Percentiles rank a stretch among this genome's conserved stretches.
Conservation (phyloP, 1,284 basidiomycete species). For the Earliella scabrosa region DNA sequence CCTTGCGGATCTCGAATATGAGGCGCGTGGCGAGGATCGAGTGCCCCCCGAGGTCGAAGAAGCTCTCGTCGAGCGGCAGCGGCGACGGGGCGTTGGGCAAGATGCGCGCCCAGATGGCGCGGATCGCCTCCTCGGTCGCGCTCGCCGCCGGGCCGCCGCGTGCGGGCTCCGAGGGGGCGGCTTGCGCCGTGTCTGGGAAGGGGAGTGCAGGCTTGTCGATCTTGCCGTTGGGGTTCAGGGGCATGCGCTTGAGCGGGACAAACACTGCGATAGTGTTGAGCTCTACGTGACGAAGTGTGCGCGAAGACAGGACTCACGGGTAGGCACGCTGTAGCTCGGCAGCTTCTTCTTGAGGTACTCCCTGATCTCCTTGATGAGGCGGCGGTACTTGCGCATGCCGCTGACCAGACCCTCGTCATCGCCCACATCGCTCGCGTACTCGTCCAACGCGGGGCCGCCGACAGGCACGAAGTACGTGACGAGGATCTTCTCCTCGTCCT, state of each 20-base stretch:
- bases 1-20: conserved; percentile 96
- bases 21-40: conserved; percentile 97
- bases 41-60: conserved; percentile 99
- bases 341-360: conserved; percentile 98
- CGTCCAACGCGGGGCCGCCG: conserved; percentile 71
- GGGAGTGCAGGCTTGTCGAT: conserved; percentile 98
- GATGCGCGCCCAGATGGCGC: conserved; percentile 83
- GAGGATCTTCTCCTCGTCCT: conserved; percentile 99
- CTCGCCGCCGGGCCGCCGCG: conserved; percentile 45
- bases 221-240: conserved; percentile 98
- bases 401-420: conserved; percentile 68
- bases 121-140: conserved; percentile 82
- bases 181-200: conserved; percentile 96
- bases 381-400: conserved; percentile 83
- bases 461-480: conserved; percentile 99
- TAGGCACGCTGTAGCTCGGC: conserved; percentile 91
- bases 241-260: conserved; percentile 94
- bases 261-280: conserved; percentile 64
- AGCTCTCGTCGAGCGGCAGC: conserved; percentile 91
- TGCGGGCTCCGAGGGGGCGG: conserved; percentile 42
- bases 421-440: conserved; percentile 73
- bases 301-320: conserved; percentile 52
- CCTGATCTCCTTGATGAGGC: conserved; percentile 91
- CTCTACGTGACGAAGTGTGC: neutral
- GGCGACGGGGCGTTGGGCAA: conserved; percentile 82